Conservation (phyloP, 75 land plant species). For the Picea sitchensis region DNA sequence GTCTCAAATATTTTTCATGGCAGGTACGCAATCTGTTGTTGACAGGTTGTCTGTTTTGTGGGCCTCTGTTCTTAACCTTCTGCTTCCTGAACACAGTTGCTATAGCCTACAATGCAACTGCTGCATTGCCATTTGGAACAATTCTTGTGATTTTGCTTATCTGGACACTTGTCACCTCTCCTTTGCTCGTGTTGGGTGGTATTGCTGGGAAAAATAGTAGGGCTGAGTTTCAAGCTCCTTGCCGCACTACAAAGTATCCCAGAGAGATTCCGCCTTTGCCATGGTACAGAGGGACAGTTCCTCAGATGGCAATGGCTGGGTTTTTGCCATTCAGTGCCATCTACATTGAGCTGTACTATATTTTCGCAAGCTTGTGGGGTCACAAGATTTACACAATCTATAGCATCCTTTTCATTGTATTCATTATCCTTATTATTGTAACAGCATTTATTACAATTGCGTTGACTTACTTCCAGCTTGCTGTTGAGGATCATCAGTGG, state of each 20-base stretch:
- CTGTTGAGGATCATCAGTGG: constrained; percentile 14
- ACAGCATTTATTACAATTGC: constrained; percentile 82
- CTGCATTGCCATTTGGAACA: constrained; percentile 75
- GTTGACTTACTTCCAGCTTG: constrained; percentile 75
- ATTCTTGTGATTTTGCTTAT: constrained; percentile 65
- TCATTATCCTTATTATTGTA: constrained; percentile 72
- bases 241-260: constrained; percentile 72
- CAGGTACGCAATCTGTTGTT: constrained; percentile 55
- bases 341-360: constrained; percentile 73
- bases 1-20: constrained; percentile 4
- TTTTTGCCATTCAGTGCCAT: constrained; percentile 80
- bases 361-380: constrained; percentile 81
- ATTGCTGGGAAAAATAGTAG: constrained; percentile 75
- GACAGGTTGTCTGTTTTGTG: constrained; percentile 64
- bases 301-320: constrained; percentile 82
- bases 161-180: constrained; percentile 64
- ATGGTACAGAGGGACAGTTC: constrained; percentile 58
- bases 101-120: constrained; percentile 58
- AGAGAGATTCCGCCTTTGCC: constrained; percentile 65
- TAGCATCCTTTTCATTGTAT: constrained; percentile 72
- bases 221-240: constrained; percentile 68
- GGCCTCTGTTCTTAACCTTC: constrained; percentile 66
- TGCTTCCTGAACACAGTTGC: constrained; percentile 73
- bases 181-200: constrained; percentile 73
- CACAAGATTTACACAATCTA: constrained; percentile 72